Evolutionary conservation across 345 rosid species (phyloP), one percentile per base, ranked within the genome.

Genomic region (Leavenworthia alabamica): DNA sequence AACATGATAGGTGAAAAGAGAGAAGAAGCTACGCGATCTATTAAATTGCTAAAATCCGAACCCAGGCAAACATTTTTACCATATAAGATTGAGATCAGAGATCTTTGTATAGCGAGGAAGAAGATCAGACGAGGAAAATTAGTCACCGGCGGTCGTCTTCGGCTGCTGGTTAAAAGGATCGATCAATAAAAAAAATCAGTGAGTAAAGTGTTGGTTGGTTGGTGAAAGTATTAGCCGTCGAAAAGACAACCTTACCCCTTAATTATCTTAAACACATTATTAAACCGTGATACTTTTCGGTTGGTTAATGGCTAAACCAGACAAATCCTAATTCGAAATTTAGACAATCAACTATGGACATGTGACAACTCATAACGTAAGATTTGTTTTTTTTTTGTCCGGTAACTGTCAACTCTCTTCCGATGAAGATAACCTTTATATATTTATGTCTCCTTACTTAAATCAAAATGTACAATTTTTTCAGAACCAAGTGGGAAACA

Each of bases 111-210:
- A 24, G 14, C 11, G 40, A 43, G 22, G 27, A 60, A 8, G 31
- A 48, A 48, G 53, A 47, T 22, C 23, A 26, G 41, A 50, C 3
- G 8, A 52, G n/a, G 16, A 1, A 43, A 22, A 0, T 33, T 26
- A 12, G 56, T 54, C 52, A 45, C 68, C 74, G 69, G 63, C 43
- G 37, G 63, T 54, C 58, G 45, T 70, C 52, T 55, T 40, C 40
- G 52, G 35, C 68, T 61, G 56, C 42, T 53, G 68, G 16, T 16
- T 9, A 52, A 37, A 17, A 68, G 31, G 41, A 43, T 26, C 61
- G 62, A 51, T 60, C 32, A 26, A 60, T 20, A 0, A 36, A 52
- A 52, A 39, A 43, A 19, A 41, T 44, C 2, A 20, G 22, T 32
- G 41, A 52, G 48, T 9, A 7, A 13, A 32, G 62, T 16, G 71